phyloP scores from a whole-genome alignment of 2,329 filamentous ascomycete species.

The Chaetomium sp. region DNA sequence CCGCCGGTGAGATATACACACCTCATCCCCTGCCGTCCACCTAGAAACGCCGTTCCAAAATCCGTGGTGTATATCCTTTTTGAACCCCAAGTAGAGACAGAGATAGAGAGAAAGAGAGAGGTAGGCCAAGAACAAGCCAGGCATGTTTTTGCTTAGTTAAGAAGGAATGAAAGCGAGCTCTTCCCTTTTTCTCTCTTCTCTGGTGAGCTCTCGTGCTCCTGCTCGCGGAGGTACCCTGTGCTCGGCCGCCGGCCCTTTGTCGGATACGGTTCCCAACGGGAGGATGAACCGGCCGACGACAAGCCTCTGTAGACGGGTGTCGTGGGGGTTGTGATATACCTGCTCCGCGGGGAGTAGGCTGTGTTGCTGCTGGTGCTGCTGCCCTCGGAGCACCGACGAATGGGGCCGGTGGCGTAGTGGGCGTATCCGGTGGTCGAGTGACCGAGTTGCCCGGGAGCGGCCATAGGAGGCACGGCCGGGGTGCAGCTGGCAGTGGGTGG shows the following conservation, averaged over 20 bases:
- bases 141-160: constrained; percentile 3
- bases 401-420: not conserved
- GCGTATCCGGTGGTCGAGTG: not conserved
- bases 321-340: constrained; percentile 4
- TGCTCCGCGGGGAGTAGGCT: constrained; percentile 1
- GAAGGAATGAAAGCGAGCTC: constrained; percentile 7
- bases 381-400: constrained; percentile 8
- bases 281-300: not conserved
- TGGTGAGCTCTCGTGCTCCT: not conserved
- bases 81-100: not conserved
- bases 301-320: constrained; percentile 3
- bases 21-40: not conserved
- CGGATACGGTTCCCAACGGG: constrained; percentile 11
- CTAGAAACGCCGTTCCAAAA: not conserved
- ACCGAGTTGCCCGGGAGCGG: too few species aligned
- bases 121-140: not conserved
- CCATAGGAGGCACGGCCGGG: not conserved
- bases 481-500: constrained; percentile 4
- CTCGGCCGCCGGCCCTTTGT: constrained; percentile 2
- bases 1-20: not conserved
- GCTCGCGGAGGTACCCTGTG: not conserved
- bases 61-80: not conserved
- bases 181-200: constrained; percentile 1
- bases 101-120: not conserved
- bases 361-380: not conserved